phyloP scores from a whole-genome alignment of 495 filamentous ascomycete genomes.

The Xeromyces bisporus region DNA sequence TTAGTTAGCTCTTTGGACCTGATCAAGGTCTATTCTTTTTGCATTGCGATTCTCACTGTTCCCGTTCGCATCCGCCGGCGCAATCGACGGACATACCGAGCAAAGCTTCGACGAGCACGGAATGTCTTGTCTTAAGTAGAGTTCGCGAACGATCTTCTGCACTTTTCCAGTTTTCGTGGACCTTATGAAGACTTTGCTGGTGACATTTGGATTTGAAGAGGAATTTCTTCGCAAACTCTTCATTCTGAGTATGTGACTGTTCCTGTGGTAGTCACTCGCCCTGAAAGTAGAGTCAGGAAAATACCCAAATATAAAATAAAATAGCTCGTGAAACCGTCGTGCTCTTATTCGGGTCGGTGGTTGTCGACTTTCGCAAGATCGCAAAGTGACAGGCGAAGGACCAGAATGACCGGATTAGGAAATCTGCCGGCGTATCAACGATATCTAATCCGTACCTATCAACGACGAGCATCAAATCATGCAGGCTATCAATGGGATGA shows the following conservation, averaged over 20 bases:
- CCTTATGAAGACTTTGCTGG: conserved; percentile 82
- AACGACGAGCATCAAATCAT: too few species aligned
- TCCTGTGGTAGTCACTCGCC: conserved; percentile 1
- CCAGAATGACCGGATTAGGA: conserved; percentile 9
- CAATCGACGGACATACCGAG: conserved; percentile 45
- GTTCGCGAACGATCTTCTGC: conserved; percentile 92
- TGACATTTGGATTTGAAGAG: conserved; percentile 58
- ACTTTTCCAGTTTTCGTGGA: conserved; percentile 92
- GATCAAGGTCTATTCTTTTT: neutral
- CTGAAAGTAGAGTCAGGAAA: too few species aligned
- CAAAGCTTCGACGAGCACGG: conserved; percentile 92
- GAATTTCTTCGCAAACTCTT: conserved; percentile 71
- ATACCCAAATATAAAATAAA: neutral
- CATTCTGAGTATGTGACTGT: conserved; percentile 37
- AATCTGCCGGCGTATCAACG: conserved; percentile 14
- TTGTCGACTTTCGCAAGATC: too few species aligned
- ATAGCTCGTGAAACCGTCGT: neutral
- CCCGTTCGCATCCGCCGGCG: conserved; percentile 63
- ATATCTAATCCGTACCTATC: too few species aligned
- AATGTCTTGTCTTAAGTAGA: conserved; percentile 91
- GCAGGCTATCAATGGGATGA: too few species aligned
- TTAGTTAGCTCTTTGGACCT: conserved; percentile 15
- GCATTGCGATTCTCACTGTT: conserved; percentile 41
- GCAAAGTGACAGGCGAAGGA: too few species aligned
- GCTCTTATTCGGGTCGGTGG: conserved; percentile 10